Conservation (phyloP, 768 basidiomycete genomes). For the Omphalotus guepiniiformis region DNA sequence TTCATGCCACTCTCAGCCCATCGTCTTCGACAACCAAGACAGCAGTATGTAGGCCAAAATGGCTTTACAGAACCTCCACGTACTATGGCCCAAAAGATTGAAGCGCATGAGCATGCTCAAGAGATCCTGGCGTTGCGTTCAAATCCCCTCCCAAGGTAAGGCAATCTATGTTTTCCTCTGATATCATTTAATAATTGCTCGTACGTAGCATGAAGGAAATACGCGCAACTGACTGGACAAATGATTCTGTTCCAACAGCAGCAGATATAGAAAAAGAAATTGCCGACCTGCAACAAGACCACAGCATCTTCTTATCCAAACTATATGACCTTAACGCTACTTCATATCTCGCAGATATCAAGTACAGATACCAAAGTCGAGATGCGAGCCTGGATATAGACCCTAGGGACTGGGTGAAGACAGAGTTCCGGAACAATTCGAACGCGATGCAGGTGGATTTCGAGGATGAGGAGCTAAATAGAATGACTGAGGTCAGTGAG, state of each 20-base stretch:
- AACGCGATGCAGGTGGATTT: neutral
- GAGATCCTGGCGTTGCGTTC: neutral
- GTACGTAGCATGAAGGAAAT: neutral
- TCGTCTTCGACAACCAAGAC: neutral
- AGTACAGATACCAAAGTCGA: constrained; percentile 3
- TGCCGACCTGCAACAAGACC: neutral
- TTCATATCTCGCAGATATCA: constrained; percentile 1
- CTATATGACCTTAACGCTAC: constrained; percentile 3
- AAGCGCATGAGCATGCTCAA: constrained; percentile 3
- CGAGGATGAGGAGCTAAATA: neutral
- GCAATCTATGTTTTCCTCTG: neutral
- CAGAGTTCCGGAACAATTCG: neutral
- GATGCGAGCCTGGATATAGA: constrained; percentile 2
- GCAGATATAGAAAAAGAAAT: neutral
- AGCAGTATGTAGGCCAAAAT: constrained; percentile 1
- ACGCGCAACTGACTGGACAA: constrained; percentile 1
- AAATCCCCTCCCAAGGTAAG: neutral
- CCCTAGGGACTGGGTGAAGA: constrained; percentile 3
- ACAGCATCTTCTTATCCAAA: neutral
- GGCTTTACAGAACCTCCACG: constrained; percentile 3
- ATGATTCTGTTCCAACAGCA: neutral
- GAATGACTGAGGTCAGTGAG: constrained; percentile 1
- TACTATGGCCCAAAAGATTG: neutral
- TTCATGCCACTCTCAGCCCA: no score
- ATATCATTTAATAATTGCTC: no score